A percentile compares a stretch with the other conserved stretches of the same genome.
These are phyloP conservation scores for Syzygium malaccense DNA, from an alignment of 441 rosid genomes.

Conservation along the genomic window DNA sequence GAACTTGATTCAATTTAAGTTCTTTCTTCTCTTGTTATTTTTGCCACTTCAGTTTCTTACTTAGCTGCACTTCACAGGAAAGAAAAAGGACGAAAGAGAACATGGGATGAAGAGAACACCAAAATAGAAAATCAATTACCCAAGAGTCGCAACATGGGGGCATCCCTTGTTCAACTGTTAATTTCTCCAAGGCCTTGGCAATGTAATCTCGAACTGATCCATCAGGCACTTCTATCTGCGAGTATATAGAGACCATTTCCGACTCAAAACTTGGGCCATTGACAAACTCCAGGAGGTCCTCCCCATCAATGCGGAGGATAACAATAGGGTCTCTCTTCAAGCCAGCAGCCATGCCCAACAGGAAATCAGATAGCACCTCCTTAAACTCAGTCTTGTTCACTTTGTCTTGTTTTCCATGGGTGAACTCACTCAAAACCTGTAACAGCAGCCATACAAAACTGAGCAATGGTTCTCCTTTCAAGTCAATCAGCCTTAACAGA, in stretches of 20 bases:
- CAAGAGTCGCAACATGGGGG: conserved; percentile 84
- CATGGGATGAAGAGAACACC: not conserved
- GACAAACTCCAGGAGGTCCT: conserved; percentile 79
- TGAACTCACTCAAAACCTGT: conserved; percentile 82
- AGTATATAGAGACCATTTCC: conserved; percentile 51
- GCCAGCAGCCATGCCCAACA: conserved; percentile 96
- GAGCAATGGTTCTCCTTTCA: not conserved
- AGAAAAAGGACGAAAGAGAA: not conserved
- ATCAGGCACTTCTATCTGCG: conserved; percentile 33
- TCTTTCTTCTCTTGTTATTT: not conserved
- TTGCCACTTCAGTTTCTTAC: not conserved
- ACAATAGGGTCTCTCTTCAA: conserved; percentile 91
- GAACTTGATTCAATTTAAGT: not conserved
- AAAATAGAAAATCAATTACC: conserved; percentile 31
- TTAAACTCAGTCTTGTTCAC: conserved; percentile 79
- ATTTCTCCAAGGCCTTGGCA: conserved; percentile 50
- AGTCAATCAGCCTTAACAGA: not conserved
- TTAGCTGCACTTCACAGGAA: not conserved
- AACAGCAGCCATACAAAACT: not conserved
- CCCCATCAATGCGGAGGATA: conserved; percentile 95
- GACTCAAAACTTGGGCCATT: conserved; percentile 57
- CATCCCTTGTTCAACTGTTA: conserved; percentile 90
- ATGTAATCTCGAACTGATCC: conserved; percentile 41
- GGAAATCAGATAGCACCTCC: conserved; percentile 80
- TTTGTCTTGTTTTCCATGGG: conserved; percentile 66